phyloP scores from a whole-genome alignment of 306 rosid species.

The Senna siamea region DNA sequence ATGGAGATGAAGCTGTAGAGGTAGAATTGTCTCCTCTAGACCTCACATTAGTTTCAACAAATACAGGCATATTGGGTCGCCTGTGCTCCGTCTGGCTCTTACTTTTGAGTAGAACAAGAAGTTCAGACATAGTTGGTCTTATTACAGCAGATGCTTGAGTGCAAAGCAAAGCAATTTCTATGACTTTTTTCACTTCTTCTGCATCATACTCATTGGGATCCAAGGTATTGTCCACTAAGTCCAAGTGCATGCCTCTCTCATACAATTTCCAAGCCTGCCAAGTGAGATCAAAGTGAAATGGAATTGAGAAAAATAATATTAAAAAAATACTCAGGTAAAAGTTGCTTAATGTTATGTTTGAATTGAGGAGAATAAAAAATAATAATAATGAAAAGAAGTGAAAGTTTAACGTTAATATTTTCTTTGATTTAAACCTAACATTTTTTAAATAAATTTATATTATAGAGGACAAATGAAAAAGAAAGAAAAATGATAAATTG shows the following conservation, averaged over 20 bases:
- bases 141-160: constrained; percentile 58
- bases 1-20: constrained; percentile 53
- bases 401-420: too few relatives aligned
- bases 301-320: too few relatives aligned
- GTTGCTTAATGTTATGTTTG: too few relatives aligned
- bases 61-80: constrained; percentile 60
- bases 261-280: constrained; percentile 63
- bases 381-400: too few relatives aligned
- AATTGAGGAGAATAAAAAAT: too few relatives aligned
- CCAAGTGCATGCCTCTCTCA: constrained; percentile 47
- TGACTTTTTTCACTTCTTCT: constrained; percentile 57
- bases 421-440: too few relatives aligned
- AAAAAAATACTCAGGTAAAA: too few relatives aligned
- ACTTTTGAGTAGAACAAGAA: constrained; percentile 55
- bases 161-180: constrained; percentile 64
- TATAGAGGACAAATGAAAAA: too few relatives aligned
- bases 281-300: too few relatives aligned
- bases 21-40: constrained; percentile 46
- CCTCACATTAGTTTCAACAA: constrained; percentile 52
- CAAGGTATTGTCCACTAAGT: constrained; percentile 54
- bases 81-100: constrained; percentile 36
- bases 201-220: constrained; percentile 50
- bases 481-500: too few relatives aligned
- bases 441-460: too few relatives aligned
- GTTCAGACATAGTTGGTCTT: constrained; percentile 78